phyloP scores from a whole-genome alignment of 2,329 filamentous ascomycete genomes.

The Colletotrichum camelliae region DNA sequence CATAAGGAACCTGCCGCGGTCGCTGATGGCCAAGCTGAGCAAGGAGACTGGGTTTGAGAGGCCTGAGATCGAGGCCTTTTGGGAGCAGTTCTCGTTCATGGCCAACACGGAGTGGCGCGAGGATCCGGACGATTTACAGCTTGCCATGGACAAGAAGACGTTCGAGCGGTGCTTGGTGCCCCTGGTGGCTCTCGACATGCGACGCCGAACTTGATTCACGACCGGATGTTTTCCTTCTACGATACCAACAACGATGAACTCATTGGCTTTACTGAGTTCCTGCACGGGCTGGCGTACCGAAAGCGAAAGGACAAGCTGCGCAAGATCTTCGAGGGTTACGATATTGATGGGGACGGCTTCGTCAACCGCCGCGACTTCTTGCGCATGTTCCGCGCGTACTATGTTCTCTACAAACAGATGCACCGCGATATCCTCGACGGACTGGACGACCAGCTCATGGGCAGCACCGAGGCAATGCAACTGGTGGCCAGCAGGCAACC shows the following conservation, averaged over 20 bases:
- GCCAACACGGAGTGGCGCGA: slow-evolving; percentile 84
- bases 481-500: slow-evolving; percentile 78
- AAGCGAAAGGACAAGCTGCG: slow-evolving; percentile 72
- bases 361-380: slow-evolving; percentile 87
- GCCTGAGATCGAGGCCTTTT: slow-evolving; percentile 88
- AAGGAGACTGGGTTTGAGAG: slow-evolving; percentile 81
- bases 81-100: slow-evolving; percentile 96
- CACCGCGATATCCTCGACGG: slow-evolving; percentile 82
- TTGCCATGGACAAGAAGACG: slow-evolving; percentile 90
- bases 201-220: slow-evolving; percentile 88
- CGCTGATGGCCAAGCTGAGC: slow-evolving; percentile 71
- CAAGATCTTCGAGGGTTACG: slow-evolving; percentile 86
- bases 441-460: slow-evolving; percentile 78
- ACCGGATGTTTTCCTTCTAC: slow-evolving; percentile 96
- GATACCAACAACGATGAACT: slow-evolving; percentile 88
- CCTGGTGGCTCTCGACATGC: slow-evolving; percentile 78
- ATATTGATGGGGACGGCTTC: slow-evolving; percentile 86
- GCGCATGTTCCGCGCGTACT: slow-evolving; percentile 91
- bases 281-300: slow-evolving; percentile 78
- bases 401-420: slow-evolving; percentile 87
- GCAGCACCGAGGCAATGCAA: slow-evolving; percentile 77
- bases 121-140: slow-evolving; percentile 77
- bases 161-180: slow-evolving; percentile 92
- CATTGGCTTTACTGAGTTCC: slow-evolving; percentile 91
- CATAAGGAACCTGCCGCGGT: slow-evolving; percentile 68